A percentile compares a stretch with the other conserved stretches of the same genome.
phyloP scores from a whole-genome alignment of 148 eudicot genomes.

The Diospyros lotus region DNA sequence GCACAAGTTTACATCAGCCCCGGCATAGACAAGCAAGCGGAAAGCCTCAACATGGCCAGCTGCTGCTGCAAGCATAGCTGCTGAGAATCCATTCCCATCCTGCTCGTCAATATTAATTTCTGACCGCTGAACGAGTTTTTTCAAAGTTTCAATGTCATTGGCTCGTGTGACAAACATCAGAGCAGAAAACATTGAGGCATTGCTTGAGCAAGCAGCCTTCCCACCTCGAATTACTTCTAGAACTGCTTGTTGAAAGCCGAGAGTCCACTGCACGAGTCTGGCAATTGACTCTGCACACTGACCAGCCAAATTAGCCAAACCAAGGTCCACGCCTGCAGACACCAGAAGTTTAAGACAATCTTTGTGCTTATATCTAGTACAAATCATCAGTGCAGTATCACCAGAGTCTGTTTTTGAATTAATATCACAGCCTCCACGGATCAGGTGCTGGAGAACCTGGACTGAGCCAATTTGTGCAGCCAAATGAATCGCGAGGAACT shows the following conservation, averaged over 20 bases:
- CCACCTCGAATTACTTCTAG: constrained; percentile 47
- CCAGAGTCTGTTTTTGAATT: constrained; percentile 41
- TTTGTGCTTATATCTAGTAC: constrained; percentile 41
- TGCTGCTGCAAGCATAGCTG: constrained; percentile 53
- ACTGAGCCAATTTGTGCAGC: constrained; percentile 45
- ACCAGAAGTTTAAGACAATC: constrained; percentile 57
- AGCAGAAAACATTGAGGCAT: constrained; percentile 36
- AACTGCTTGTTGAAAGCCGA: constrained; percentile 50
- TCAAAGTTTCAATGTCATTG: constrained; percentile 43
- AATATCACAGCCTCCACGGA: constrained; percentile 44
- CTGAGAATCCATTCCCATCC: constrained; percentile 56
- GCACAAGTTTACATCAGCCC: constrained; percentile 37
- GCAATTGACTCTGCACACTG: constrained; percentile 39
- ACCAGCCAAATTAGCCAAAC: constrained; percentile 34
- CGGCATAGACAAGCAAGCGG: constrained; percentile 47
- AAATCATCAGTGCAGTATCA: constrained; percentile 59
- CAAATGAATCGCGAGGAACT: constrained; percentile 47
- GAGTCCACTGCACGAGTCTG: constrained; percentile 43
- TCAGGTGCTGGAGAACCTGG: constrained; percentile 31
- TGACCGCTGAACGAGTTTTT: constrained; percentile 34
- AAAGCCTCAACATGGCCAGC: constrained; percentile 55
- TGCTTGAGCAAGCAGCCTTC: constrained; percentile 39
- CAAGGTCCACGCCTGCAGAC: constrained; percentile 60
- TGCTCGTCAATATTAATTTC: constrained; percentile 39
- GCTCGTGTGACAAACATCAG: constrained; percentile 38